Evolutionary conservation across 257 asterid genomes (phyloP), one percentile per base, ranked within the genome.

Genomic region (Henckelia pumila): DNA sequence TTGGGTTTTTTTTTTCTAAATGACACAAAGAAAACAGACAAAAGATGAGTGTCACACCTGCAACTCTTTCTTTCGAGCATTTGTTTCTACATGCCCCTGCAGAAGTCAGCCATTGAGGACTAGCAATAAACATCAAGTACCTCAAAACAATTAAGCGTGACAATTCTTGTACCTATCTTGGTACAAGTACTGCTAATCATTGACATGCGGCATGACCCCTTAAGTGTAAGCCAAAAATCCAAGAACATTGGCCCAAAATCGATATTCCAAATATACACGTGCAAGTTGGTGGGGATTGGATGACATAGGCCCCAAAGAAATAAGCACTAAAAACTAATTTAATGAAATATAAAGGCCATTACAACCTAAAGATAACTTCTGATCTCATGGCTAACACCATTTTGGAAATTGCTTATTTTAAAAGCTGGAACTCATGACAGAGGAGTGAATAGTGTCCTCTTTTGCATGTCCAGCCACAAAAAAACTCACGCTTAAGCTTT

Each of bases 31-130:
- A 40, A 11, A n/a, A n/a, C 23, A 2, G 11, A 8, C 4, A 21
- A 8, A n/a, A n/a, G 25, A 19, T 8, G 24, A 55, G 23, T 21
- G 9, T 2, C 64, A 53, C 24, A 74, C 89, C 79, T 76, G 61
- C 65, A 68, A 4, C 14, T 61, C 74, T 70, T 59, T 59, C 32
- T 29, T 61, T 11, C 30, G 63, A 70, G 55, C 60, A 53, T 64
- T 64, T 37, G 29, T 73, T 49, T 29, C 56, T 62, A 44, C 79
- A 52, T 79, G 77, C 68, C 50, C 84, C 86, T 76, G 81, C 77
- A 73, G 25, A 66, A 66, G 44, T 69, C 44, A 55, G 33, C 57
- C 9, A 20, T 70, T 59, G 26, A 52, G 7, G 62, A 69, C 32
- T 11, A 16, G 29, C 17, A 47, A 25, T 11, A 56, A 50, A 23